phyloP scores from a whole-genome alignment of 805 yeast species.

The Kodamaea fukazawae region DNA sequence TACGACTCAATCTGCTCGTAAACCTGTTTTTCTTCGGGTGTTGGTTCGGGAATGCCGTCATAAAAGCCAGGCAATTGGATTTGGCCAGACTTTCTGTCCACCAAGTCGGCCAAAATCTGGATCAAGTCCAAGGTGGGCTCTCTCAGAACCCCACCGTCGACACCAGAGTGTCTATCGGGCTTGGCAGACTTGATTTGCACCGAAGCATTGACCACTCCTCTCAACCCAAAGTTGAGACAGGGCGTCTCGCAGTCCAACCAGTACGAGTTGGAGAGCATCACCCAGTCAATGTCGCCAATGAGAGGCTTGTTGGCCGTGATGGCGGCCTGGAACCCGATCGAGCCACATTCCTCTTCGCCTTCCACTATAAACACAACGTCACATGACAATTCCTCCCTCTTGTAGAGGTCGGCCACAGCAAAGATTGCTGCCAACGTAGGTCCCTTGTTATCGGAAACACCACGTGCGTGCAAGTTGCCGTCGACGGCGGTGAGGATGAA shows the following conservation, averaged over 20 bases:
- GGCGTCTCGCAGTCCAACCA: constrained; percentile 92
- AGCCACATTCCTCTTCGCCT: constrained; percentile 96
- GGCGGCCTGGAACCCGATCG: constrained; percentile 75
- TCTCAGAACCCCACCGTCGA: constrained; percentile 86
- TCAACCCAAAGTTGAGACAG: constrained; percentile 87
- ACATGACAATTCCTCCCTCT: constrained; percentile 49
- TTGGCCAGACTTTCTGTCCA: constrained; percentile 38
- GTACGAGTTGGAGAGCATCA: constrained; percentile 82
- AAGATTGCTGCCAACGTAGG: constrained; percentile 84
- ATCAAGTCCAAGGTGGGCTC: constrained; percentile 90
- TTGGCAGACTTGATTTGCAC: constrained; percentile 66
- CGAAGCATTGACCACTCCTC: constrained; percentile 86
- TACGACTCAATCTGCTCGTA: constrained; percentile 58
- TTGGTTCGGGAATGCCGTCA: constrained; percentile 59
- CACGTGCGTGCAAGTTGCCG: constrained; percentile 88
- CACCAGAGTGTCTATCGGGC: constrained; percentile 94
- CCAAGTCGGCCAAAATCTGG: constrained; percentile 63
- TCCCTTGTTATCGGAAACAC: constrained; percentile 93
- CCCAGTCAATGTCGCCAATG: constrained; percentile 83
- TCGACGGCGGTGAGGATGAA: constrained; percentile 70
- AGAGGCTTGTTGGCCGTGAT: constrained; percentile 48
- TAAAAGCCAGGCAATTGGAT: constrained; percentile 71
- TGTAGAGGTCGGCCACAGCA: constrained; percentile 73
- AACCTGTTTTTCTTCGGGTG: constrained; percentile 54
- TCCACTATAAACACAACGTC: constrained; percentile 85